Evolutionary conservation across 805 yeast genomes (phyloP).

Genomic region (Candida sithepensis): DNA sequence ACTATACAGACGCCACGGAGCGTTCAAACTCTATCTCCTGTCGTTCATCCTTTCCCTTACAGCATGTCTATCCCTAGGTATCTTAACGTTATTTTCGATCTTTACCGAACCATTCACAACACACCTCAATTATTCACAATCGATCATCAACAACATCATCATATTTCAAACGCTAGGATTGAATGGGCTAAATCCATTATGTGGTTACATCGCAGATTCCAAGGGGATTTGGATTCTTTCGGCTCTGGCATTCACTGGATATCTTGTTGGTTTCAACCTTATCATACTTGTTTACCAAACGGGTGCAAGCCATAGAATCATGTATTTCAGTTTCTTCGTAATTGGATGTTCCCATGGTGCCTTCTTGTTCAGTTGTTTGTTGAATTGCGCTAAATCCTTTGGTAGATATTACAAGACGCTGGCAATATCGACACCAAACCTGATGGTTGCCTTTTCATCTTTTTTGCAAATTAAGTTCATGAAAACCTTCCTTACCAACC

Average conservation of each 20-base stretch:
- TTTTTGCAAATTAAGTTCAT: conserved; percentile 28
- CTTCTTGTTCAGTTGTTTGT: conserved; percentile 60
- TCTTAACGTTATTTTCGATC: conserved; percentile 43
- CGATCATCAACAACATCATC: conserved; percentile 65
- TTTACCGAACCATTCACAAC: conserved; percentile 67
- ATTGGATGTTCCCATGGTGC: conserved; percentile 73
- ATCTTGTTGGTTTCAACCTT: conserved; percentile 61
- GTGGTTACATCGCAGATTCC: conserved; percentile 80
- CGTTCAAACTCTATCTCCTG: conserved; percentile 16
- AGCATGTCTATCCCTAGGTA: conserved; percentile 30
- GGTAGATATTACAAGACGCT: conserved; percentile 67
- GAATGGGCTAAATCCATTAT: conserved; percentile 74
- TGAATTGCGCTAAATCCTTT: conserved; percentile 76
- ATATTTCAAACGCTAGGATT: conserved; percentile 75
- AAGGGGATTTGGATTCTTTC: conserved; percentile 74
- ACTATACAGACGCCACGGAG: conserved; percentile 19
- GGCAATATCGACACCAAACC: conserved; percentile 78
- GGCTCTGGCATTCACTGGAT: conserved; percentile 55
- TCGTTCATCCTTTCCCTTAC: conserved; percentile 27
- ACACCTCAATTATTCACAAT: conserved; percentile 56
- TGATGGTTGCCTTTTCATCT: conserved; percentile 32
- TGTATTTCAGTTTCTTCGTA: conserved; percentile 49
- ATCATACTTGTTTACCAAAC: conserved; percentile 38
- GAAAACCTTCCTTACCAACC: conserved; percentile 13
- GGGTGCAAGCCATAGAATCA: conserved; percentile 30